These are phyloP conservation scores for Geosmithia flava DNA, from an alignment of 2,329 filamentous ascomycete species.

Conservation along the genomic window DNA sequence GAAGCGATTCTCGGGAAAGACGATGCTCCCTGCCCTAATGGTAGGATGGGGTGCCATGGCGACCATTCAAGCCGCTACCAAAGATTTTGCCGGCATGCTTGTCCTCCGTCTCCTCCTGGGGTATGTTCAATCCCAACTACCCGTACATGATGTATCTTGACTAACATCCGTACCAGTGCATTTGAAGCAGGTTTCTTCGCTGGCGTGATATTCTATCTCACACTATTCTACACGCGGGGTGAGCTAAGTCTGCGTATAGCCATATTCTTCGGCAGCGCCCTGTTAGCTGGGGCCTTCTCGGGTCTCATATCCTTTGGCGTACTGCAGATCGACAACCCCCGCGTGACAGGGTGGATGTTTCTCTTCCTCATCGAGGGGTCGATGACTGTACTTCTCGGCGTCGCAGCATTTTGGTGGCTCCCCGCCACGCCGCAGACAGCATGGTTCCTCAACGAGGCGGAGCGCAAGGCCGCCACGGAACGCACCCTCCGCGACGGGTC, in stretches of 20 bases:
- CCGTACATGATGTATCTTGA: background rate
- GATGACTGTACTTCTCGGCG: constrained; percentile 5
- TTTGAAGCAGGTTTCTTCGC: constrained; percentile 12
- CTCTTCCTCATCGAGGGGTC: constrained; percentile 1
- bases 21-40: constrained; percentile 17
- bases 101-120: constrained; percentile 16
- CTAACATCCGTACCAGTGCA: background rate
- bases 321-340: background rate
- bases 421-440: constrained; percentile 28
- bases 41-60: constrained; percentile 22
- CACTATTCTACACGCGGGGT: constrained; percentile 29
- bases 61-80: constrained; percentile 11
- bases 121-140: background rate
- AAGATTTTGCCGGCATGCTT: constrained; percentile 15
- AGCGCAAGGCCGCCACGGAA: constrained; percentile 20
- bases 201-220: constrained; percentile 6
- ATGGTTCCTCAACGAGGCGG: constrained; percentile 25
- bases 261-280: constrained; percentile 43
- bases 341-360: background rate
- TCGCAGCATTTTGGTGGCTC: constrained; percentile 23
- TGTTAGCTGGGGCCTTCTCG: constrained; percentile 52
- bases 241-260: constrained; percentile 43
- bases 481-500: constrained; percentile 30
- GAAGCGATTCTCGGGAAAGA: constrained; percentile 22
- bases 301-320: constrained; percentile 33